These are phyloP conservation scores for Diversispora eburnea DNA, from an alignment of 192 early-diverging fungal species.

Conservation along the genomic window DNA sequence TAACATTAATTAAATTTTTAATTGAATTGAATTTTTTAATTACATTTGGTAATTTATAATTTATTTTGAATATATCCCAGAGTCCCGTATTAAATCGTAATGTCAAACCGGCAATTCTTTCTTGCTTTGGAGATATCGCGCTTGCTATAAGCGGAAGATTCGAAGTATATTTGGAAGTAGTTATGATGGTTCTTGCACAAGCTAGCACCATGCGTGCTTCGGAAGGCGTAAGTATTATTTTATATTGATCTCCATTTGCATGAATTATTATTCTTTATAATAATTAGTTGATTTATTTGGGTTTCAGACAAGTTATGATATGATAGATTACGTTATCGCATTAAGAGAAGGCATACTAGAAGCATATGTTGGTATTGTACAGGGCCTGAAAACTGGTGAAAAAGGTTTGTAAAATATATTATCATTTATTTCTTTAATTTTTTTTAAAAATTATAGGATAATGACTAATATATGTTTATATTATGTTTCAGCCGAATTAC, in stretches of 20 bases:
- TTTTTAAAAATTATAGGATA: not conserved
- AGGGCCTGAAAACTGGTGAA: conserved; percentile 79
- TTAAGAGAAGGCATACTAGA: conserved; percentile 89
- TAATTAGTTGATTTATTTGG: not conserved
- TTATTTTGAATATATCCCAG: conserved; percentile 23
- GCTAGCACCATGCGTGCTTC: conserved; percentile 68
- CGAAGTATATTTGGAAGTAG: conserved; percentile 72
- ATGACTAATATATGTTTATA: conserved; percentile 22
- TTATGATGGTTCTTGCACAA: conserved; percentile 84
- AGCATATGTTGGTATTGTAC: conserved; percentile 93
- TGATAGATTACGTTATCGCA: conserved; percentile 81
- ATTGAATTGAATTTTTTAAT: not conserved
- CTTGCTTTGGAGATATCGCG: conserved; percentile 98
- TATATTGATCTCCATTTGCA: not conserved
- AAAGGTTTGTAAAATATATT: conserved; percentile 47
- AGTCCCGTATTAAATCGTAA: conserved; percentile 73
- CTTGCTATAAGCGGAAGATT: conserved; percentile 88
- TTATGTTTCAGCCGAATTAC: conserved; percentile 51
- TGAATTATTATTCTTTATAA: not conserved
- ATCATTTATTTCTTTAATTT: not conserved
- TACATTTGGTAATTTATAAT: not conserved
- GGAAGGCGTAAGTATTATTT: conserved; percentile 3
- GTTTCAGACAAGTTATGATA: conserved; percentile 60
- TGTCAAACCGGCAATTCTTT: conserved; percentile 92
- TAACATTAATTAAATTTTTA: not conserved